Conservation (phyloP, 2,329 filamentous ascomycete genomes). For the Ceratocystis destructans region DNA sequence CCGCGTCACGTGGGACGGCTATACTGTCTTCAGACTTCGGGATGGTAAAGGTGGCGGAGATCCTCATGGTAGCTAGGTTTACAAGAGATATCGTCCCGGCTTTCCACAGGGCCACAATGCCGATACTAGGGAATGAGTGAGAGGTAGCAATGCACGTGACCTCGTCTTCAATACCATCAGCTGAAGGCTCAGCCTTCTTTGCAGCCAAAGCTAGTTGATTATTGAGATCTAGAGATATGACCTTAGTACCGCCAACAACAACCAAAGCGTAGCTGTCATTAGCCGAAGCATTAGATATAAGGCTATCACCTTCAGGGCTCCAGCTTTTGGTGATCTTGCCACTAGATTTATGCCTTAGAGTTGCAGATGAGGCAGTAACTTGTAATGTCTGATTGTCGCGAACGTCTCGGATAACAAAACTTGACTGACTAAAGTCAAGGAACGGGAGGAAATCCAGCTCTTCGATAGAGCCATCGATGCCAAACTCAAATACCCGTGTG, state of each 20-base stretch:
- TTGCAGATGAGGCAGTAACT: conserved; percentile 52
- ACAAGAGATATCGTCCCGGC: conserved; percentile 67
- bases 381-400: conserved; percentile 57
- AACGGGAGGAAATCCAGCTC: conserved; percentile 68
- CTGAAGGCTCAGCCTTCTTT: conserved; percentile 39
- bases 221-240: conserved; percentile 54
- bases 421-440: conserved; percentile 54
- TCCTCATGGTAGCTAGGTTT: conserved; percentile 50
- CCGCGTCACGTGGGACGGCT: conserved; percentile 70
- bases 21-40: conserved; percentile 48
- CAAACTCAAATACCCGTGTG: conserved; percentile 71
- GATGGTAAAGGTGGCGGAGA: conserved; percentile 51
- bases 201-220: conserved; percentile 43
- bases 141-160: conserved; percentile 75
- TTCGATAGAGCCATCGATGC: conserved; percentile 61
- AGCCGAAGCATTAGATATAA: conserved; percentile 65
- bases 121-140: conserved; percentile 46
- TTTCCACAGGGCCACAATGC: conserved; percentile 77
- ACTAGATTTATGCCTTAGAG: conserved; percentile 30
- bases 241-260: conserved; percentile 58
- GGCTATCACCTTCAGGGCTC: conserved; percentile 35
- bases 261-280: conserved; percentile 58
- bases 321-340: conserved; percentile 32
- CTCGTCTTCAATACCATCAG: conserved; percentile 42
- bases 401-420: conserved; percentile 40